Conservation (phyloP, 1,284 basidiomycete genomes). For the Kwoniella shivajii region DNA sequence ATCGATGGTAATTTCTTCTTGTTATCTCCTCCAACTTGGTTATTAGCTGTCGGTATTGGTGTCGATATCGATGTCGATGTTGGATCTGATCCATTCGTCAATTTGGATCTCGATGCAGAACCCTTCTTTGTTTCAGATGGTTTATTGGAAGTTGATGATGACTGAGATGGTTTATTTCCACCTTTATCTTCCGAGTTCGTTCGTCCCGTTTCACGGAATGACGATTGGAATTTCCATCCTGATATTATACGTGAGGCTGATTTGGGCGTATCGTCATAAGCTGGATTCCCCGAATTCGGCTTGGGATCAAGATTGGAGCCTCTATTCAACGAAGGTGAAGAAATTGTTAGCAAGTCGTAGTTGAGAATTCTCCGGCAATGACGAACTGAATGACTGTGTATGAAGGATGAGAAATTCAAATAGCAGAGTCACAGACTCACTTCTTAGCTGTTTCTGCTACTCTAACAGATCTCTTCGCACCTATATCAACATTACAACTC, state of each 20-base stretch:
- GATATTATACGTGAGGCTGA: conserved; percentile 48
- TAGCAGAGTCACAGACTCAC: no score
- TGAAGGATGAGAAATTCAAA: no score
- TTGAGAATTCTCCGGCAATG: no score
- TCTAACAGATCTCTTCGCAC: conserved; percentile 48
- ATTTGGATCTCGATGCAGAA: not conserved
- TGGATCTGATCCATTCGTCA: not conserved
- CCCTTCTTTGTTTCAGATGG: conserved; percentile 7
- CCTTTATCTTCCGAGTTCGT: conserved; percentile 45
- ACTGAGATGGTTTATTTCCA: conserved; percentile 18
- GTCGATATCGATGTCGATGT: not conserved
- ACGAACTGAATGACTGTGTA: no score
- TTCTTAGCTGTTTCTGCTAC: conserved; percentile 41
- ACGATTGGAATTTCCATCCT: conserved; percentile 36
- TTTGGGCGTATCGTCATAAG: conserved; percentile 46
- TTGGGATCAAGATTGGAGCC: conserved; percentile 45
- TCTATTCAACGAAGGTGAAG: conserved; percentile 29
- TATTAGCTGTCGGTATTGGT: not conserved
- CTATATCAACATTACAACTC: no score
- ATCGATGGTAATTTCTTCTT: conserved; percentile 22
- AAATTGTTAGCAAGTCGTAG: not conserved
- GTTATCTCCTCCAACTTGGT: conserved; percentile 14
- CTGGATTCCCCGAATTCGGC: conserved; percentile 9
- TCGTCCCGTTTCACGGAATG: conserved; percentile 42
- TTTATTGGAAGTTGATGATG: not conserved